Base-by-base conservation (phyloP, 345 rosid species). In the Pistacia vera region DNA sequence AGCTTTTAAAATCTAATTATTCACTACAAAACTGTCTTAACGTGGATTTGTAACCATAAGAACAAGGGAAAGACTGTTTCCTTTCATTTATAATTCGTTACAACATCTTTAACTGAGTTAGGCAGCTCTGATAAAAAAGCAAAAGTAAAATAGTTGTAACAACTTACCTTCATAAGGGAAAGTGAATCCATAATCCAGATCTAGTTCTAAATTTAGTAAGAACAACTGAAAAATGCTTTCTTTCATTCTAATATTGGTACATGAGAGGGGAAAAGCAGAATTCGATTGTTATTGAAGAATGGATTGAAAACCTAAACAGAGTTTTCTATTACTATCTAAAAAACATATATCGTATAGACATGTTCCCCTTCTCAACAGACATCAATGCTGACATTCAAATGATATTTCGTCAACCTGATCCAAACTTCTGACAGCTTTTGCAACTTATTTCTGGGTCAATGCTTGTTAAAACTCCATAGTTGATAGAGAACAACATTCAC, bases 301-400 rank as follows among this genome's bases (percentile, higher is more conserved):
- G 63, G 65, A 58, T 72, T 58, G 67, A 74, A 56, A 74, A 56
- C 73, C 63, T 65, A 66, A 71, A 70, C 52, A 67, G 7, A 36
- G 12, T 46, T 63, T 72, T 75, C 75, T 48, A 75, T 59, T 56
- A 77, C 59, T 72, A 81, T 62, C 81, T 71, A 41, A 70, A 76
- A 80, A 76, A 75, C 79, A 75, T 13, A 2, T 63, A 72, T 51
- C 12, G 11, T 75, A 78, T 81, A 70, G 70, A 81, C 78, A 80
- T 33, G 51, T 65, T 6, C 70, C 54, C 63, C 71, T 66, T 59
- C 59, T 55, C 70, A 77, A 35, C 60, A 63, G 59, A 68, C 67
- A 73, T 46, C 66, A 33, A 12, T 58, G 66, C 63, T 59, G 44
- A 57, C 71, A 49, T 54, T 59, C 59, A n/a, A 70, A 75, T 68